Evolutionary conservation across 208 protist genomes (phyloP).

Genomic region (Phytomonas francai): DNA sequence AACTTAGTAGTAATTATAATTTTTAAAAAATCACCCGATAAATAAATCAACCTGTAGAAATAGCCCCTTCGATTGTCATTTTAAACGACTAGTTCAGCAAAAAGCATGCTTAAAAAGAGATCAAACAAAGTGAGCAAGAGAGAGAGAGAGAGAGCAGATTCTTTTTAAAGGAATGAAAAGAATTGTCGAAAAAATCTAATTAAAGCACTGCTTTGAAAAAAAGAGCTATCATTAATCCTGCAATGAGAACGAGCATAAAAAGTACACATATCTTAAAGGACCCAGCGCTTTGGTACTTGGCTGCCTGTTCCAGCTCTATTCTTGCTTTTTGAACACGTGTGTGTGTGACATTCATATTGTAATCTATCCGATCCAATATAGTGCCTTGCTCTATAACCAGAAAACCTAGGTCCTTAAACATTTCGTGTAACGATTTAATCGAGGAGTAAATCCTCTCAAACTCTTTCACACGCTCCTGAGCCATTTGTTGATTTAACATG

Average conservation of each 20-base stretch:
- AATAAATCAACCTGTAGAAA: not conserved
- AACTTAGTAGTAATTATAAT: not conserved
- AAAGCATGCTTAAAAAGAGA: not conserved
- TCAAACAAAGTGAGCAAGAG: too few species aligned
- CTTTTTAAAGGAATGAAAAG: constrained; percentile 5
- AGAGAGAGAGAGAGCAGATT: too few species aligned
- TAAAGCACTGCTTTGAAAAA: constrained; percentile 61
- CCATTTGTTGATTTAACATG: constrained; percentile 86
- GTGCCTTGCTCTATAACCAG: constrained; percentile 93
- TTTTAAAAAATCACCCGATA: not conserved
- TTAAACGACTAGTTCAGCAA: not conserved
- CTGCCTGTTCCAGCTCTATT: constrained; percentile 81
- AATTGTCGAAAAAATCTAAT: not conserved
- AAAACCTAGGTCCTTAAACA: constrained; percentile 92
- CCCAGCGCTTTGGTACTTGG: constrained; percentile 84
- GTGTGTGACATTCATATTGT: constrained; percentile 92
- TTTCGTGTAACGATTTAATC: constrained; percentile 91
- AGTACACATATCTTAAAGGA: constrained; percentile 89
- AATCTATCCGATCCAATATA: constrained; percentile 92
- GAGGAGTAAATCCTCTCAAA: constrained; percentile 90
- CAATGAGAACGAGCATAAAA: constrained; percentile 86
- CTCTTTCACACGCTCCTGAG: constrained; percentile 88
- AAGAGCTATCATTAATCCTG: constrained; percentile 77
- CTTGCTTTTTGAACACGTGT: constrained; percentile 73
- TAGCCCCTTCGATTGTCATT: not conserved